phyloP scores from a whole-genome alignment of 352 stramenopile species.

The Ophiocytium majus region DNA sequence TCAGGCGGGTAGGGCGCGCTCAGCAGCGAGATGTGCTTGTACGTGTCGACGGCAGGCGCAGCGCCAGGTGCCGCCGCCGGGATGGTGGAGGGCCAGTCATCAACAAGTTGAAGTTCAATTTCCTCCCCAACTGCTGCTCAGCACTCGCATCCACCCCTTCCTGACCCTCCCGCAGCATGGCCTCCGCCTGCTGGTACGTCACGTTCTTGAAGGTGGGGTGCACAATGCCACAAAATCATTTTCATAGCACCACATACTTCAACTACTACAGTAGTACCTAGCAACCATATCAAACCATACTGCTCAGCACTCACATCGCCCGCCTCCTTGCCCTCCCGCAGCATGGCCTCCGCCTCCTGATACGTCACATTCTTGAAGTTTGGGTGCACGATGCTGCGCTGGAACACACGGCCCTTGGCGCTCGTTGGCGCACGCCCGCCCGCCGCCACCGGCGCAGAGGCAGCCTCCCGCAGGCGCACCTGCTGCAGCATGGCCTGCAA shows the following conservation, averaged over 20 bases:
- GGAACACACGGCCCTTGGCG: constrained; percentile 11
- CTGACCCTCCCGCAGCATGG: constrained; percentile 36
- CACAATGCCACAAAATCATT: too few relatives aligned
- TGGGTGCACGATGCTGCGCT: constrained; percentile 57
- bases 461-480: background rate
- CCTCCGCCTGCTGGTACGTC: constrained; percentile 55
- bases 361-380: constrained; percentile 59
- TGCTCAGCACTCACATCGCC: constrained; percentile 16
- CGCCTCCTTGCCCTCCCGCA: constrained; percentile 31
- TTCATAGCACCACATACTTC: too few relatives aligned
- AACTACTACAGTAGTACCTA: too few relatives aligned
- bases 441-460: too few relatives aligned
- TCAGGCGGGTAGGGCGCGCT: too few relatives aligned
- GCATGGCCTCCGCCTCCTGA: constrained; percentile 53
- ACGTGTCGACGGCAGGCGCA: too few relatives aligned
- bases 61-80: too few relatives aligned
- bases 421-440: background rate
- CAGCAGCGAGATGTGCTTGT: too few relatives aligned
- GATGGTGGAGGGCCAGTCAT: too few relatives aligned
- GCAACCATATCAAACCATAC: too few relatives aligned
- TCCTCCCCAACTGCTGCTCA: too few relatives aligned
- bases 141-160: constrained; percentile 13
- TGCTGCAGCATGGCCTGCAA: background rate
- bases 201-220: constrained; percentile 59
- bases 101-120: too few relatives aligned